phyloP scores from a whole-genome alignment of 1,284 basidiomycete genomes.

The Blastosporella zonata region DNA sequence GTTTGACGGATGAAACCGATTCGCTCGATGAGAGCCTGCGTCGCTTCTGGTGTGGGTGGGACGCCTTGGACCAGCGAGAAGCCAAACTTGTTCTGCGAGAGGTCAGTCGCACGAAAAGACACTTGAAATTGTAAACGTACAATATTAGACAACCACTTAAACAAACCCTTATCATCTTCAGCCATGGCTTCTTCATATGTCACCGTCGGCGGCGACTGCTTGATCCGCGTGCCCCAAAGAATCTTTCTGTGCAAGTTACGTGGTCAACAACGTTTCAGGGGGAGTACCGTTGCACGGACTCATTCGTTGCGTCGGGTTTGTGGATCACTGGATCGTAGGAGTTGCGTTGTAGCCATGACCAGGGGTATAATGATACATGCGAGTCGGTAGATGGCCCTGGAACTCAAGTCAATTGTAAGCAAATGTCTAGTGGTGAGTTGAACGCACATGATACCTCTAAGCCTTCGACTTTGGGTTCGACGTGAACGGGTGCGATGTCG shows the following conservation, averaged over 20 bases:
- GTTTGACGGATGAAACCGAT: constrained; percentile 93
- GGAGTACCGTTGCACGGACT: constrained; percentile 35
- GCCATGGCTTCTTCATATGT: constrained; percentile 76
- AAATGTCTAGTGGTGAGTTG: not conserved
- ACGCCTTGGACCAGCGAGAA: constrained; percentile 88
- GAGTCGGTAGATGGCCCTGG: constrained; percentile 59
- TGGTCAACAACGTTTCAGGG: constrained; percentile 1
- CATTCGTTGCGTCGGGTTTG: constrained; percentile 27
- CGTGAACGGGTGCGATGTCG: constrained; percentile 65
- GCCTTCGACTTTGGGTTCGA: constrained; percentile 62
- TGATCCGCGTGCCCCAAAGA: constrained; percentile 81
- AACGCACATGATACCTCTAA: constrained; percentile 65
- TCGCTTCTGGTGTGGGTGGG: constrained; percentile 79
- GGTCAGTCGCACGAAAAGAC: constrained; percentile 2
- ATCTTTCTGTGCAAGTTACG: constrained; percentile 60
- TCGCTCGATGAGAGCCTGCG: constrained; percentile 73
- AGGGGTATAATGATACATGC: constrained; percentile 82
- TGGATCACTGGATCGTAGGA: constrained; percentile 69
- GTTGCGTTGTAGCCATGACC: constrained; percentile 77
- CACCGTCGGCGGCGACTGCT: constrained; percentile 74
- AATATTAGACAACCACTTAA: constrained; percentile 81
- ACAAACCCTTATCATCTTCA: constrained; percentile 62
- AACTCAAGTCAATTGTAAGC: not conserved
- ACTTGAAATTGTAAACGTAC: constrained; percentile 43
- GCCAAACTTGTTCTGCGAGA: constrained; percentile 73